Evolutionary conservation across 192 early-diverging fungal genomes (phyloP).

Genomic region (Coemansia sp.): DNA sequence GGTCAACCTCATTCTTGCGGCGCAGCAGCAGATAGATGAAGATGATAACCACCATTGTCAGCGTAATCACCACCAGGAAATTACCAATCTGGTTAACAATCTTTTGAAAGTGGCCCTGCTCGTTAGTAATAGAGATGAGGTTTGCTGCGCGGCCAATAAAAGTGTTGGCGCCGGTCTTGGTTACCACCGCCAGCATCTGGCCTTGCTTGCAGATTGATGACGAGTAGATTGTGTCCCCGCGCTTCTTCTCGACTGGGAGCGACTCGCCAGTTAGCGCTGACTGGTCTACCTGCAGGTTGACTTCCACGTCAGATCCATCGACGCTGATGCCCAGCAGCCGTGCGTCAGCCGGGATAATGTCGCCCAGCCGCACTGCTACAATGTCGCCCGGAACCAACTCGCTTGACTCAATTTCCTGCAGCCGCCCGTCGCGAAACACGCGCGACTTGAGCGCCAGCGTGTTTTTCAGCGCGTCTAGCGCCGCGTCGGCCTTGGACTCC

Average conservation of each 20-base stretch:
- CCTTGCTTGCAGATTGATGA: conserved; percentile 95
- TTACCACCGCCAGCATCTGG: conserved; percentile 87
- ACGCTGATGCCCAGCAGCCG: conserved; percentile 76
- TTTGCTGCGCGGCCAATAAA: conserved; percentile 94
- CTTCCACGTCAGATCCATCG: conserved; percentile 75
- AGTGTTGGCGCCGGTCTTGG: conserved; percentile 90
- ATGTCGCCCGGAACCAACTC: conserved; percentile 90
- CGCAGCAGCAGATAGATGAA: conserved; percentile 69
- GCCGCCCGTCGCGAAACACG: conserved; percentile 73
- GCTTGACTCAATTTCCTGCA: conserved; percentile 70
- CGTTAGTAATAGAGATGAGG: conserved; percentile 87
- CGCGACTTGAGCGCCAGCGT: conserved; percentile 87
- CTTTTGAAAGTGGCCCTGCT: conserved; percentile 97
- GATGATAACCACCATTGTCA: conserved; percentile 75
- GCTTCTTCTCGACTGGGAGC: conserved; percentile 81
- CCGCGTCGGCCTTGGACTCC: conserved; percentile 90
- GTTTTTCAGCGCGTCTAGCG: conserved; percentile 91
- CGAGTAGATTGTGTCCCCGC: conserved; percentile 82
- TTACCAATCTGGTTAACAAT: conserved; percentile 91
- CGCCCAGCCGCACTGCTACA: conserved; percentile 87
- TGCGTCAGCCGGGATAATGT: conserved; percentile 91
- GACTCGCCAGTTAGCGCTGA: conserved; percentile 94
- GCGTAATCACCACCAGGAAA: conserved; percentile 83
- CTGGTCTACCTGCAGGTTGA: conserved; percentile 85
- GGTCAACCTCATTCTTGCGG: conserved; percentile 52